Evolutionary conservation across 1,284 basidiomycete genomes (phyloP).

Genomic region (Ceratobasidium sp.): DNA sequence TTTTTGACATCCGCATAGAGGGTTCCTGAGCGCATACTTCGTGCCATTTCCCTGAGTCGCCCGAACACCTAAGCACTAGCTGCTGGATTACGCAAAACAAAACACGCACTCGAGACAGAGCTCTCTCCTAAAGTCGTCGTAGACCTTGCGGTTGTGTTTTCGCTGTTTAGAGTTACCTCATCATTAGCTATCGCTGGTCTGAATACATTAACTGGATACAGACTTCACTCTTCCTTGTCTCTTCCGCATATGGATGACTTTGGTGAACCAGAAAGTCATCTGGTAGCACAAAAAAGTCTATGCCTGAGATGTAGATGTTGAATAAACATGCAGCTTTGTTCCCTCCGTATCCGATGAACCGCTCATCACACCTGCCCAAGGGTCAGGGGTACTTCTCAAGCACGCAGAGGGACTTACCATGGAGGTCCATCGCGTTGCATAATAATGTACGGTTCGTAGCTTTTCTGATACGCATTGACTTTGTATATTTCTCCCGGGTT

Average conservation of each 20-base stretch:
- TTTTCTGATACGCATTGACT: conserved; percentile 74
- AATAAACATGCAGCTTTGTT: conserved; percentile 73
- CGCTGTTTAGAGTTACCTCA: conserved; percentile 56
- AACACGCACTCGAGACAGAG: conserved; percentile 64
- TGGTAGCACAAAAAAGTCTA: conserved; percentile 79
- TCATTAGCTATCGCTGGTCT: not conserved
- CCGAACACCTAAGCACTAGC: no score
- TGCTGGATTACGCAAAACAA: no score
- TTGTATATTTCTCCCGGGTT: conserved; percentile 72
- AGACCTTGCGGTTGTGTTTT: conserved; percentile 77
- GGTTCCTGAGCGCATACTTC: not conserved
- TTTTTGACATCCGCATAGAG: conserved; percentile 47
- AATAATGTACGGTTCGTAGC: conserved; percentile 85
- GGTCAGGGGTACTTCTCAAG: not conserved
- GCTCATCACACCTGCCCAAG: conserved; percentile 74
- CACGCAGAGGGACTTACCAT: conserved; percentile 57
- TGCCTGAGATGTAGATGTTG: conserved; percentile 69
- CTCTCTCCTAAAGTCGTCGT: conserved; percentile 78
- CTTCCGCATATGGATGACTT: conserved; percentile 81
- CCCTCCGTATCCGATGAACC: conserved; percentile 85
- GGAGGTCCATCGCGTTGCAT: conserved; percentile 76
- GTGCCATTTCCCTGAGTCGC: not conserved
- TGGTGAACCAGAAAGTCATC: conserved; percentile 89
- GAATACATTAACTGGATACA: conserved; percentile 1
- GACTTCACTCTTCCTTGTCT: conserved; percentile 70